These are phyloP conservation scores for Coccomyxa subellipsoidea DNA, from an alignment of 163 green algal species.

Conservation along the genomic window DNA sequence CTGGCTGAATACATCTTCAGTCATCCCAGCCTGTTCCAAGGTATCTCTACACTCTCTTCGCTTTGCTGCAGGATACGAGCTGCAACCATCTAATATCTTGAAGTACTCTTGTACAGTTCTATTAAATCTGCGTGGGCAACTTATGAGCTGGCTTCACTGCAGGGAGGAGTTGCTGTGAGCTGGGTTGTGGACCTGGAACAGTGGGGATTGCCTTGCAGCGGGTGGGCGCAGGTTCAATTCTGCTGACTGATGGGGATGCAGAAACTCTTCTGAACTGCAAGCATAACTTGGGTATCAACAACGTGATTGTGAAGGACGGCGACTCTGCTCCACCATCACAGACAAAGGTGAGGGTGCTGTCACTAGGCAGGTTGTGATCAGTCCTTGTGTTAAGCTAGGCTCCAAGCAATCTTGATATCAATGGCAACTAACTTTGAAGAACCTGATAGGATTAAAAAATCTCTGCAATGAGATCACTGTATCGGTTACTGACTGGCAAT, in stretches of 20 bases:
- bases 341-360: not conserved
- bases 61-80: no score
- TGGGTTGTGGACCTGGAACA: conserved; percentile 47
- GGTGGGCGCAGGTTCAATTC: conserved; percentile 11
- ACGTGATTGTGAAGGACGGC: not conserved
- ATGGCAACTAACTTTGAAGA: no score
- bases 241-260: conserved; percentile 46
- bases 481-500: not conserved
- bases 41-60: no score
- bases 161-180: conserved; percentile 42
- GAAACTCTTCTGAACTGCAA: conserved; percentile 43
- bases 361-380: not conserved
- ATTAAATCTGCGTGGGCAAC: no score
- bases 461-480: not conserved
- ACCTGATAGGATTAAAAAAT: not conserved
- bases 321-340: not conserved
- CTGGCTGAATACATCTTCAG: conserved; percentile 66
- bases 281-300: conserved; percentile 44
- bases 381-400: not conserved
- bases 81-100: no score
- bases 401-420: no score
- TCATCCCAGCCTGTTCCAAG: conserved; percentile 45
- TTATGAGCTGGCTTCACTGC: not conserved
- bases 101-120: no score
- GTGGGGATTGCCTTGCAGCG: conserved; percentile 35